Evolutionary conservation across 1,284 basidiomycete species (phyloP).

Genomic region (Rhodotorula sp.): DNA sequence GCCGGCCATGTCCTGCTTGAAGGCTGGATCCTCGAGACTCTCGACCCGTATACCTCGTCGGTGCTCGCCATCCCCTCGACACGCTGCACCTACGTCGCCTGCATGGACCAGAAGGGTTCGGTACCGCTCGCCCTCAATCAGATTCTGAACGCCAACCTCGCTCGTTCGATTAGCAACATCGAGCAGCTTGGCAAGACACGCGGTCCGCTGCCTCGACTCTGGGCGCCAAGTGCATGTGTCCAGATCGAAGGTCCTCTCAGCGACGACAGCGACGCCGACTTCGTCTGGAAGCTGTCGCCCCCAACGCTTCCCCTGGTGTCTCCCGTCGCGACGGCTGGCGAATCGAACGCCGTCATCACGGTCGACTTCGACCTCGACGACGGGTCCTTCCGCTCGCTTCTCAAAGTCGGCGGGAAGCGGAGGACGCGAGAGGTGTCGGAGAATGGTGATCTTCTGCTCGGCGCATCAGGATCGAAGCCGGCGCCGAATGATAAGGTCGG

Average conservation of each 20-base stretch:
- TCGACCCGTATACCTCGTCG: constrained; percentile 94
- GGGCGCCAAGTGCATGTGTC: constrained; percentile 34
- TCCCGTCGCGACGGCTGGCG: not conserved
- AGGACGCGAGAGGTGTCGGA: not conserved
- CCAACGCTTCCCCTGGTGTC: not conserved
- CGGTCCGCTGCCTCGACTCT: constrained; percentile 40
- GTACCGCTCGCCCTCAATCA: constrained; percentile 67
- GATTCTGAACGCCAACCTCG: constrained; percentile 55
- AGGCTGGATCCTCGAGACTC: constrained; percentile 94
- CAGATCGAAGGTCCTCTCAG: constrained; percentile 45
- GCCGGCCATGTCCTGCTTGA: constrained; percentile 82
- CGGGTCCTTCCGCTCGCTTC: constrained; percentile 24
- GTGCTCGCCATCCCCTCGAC: constrained; percentile 95
- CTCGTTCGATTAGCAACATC: constrained; percentile 46
- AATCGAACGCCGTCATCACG: constrained; percentile 10
- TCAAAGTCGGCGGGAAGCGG: constrained; percentile 19
- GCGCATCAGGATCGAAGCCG: too few species aligned
- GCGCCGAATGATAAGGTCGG: not conserved
- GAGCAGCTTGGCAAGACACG: constrained; percentile 47
- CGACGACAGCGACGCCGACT: constrained; percentile 29
- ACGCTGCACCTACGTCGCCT: constrained; percentile 79
- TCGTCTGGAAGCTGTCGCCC: constrained; percentile 28
- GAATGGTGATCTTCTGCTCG: not conserved
- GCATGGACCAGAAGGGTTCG: constrained; percentile 85
- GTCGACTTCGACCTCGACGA: constrained; percentile 14